Evolutionary conservation across 1,284 basidiomycete species (phyloP).

Genomic region (Leccinum pallidistipes): DNA sequence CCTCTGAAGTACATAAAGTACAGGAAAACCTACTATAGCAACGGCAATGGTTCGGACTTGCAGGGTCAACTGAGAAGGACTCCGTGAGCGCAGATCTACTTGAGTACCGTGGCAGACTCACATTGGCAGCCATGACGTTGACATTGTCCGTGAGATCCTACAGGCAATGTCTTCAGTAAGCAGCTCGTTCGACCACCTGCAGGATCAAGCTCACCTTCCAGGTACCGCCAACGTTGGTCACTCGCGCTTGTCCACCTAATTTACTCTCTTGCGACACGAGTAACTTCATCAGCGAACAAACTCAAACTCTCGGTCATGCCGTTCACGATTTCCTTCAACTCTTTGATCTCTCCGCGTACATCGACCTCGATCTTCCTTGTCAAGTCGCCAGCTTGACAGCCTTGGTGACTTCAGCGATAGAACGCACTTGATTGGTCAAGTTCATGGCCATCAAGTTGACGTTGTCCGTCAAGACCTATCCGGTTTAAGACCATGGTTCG

Average conservation of each 20-base stretch:
- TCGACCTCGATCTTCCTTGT: constrained; percentile 90
- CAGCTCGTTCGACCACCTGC: not conserved
- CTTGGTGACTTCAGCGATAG: constrained; percentile 84
- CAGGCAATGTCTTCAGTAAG: constrained; percentile 5
- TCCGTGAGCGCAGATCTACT: constrained; percentile 1
- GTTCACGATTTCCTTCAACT: constrained; percentile 86
- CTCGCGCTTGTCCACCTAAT: constrained; percentile 84
- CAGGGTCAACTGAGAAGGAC: constrained; percentile 69
- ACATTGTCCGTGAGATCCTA: constrained; percentile 91
- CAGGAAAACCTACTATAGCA: constrained; percentile 59
- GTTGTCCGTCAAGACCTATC: constrained; percentile 69
- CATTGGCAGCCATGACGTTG: constrained; percentile 85
- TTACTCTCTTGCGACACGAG: constrained; percentile 83
- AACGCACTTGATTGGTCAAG: constrained; percentile 89
- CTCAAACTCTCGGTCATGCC: constrained; percentile 89
- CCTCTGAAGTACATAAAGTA: not conserved
- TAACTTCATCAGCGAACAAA: constrained; percentile 88
- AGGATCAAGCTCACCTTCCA: constrained; percentile 75
- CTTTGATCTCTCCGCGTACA: constrained; percentile 88
- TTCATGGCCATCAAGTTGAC: constrained; percentile 93
- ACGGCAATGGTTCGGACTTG: constrained; percentile 96
- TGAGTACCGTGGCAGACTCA: constrained; percentile 38
- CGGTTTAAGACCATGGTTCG: not conserved
- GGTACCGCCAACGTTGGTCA: constrained; percentile 92
- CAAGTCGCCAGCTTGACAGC: constrained; percentile 87